Base-by-base conservation (phyloP, 805 yeast genomes). In the Ogataea dorogensis region DNA sequence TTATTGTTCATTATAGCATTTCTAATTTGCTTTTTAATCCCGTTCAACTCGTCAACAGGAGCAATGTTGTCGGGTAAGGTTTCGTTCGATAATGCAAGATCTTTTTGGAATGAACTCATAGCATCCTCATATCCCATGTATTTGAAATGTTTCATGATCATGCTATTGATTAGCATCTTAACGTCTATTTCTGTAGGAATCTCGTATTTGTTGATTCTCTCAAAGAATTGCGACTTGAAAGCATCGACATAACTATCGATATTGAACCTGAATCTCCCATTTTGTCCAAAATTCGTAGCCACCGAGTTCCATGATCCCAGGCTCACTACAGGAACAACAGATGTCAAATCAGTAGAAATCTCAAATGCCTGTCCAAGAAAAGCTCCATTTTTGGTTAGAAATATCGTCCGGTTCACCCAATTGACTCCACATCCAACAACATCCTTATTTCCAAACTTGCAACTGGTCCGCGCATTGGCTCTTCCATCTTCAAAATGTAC, bases 351-450 rank as follows among this genome's bases (percentile, higher is more conserved):
- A 21, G 60, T 59, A 16, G 66, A 57, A 40, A 74, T 70, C 5
- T 60, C 58, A 44, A 77, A 78, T 2, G 81, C 81, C 24, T 67
- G 63, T 1, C 81, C 83, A 28, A 77, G 53, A 24, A 58, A 63
- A 3, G 84, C 69, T 2, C 96, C 97, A 59, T 89, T 88, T 55
- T 84, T 81, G 0, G 96, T 88, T 46, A 77, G 76, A 50, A 88
- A 89, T 2, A 86, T 70, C 0, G 78, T 62, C 26, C 75, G 71
- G 25, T 73, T 75, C 11, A 72, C 65, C 49, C 75, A 82, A 62
- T 88, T 82, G 16, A 87, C 70, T 4, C 96, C 96, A 58, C 89
- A 82, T 0, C 97, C 97, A 44, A 89, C 70, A 2, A 74, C 66
- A 58, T 87, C 96, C 15, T 71, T 71, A 22, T 62, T 53, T 0